phyloP scores from a whole-genome alignment of 495 filamentous ascomycete genomes.

The Tuber magnatum region DNA sequence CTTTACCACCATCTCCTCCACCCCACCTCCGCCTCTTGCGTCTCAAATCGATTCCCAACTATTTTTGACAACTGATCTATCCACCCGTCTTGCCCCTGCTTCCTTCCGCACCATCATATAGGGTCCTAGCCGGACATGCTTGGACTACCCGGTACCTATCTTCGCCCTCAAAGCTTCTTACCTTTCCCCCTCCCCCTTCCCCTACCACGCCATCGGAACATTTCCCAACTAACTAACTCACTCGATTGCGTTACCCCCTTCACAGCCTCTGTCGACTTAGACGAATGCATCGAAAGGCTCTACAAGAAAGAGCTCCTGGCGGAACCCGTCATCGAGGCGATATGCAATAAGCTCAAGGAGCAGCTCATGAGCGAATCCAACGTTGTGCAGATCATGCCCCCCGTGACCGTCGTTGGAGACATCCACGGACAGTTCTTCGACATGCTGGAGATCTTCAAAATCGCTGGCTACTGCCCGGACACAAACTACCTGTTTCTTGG shows the following conservation, averaged over 20 bases:
- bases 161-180: constrained; percentile 15
- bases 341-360: constrained; percentile 98
- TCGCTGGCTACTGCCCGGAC: constrained; percentile 90
- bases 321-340: constrained; percentile 96
- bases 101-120: constrained; percentile 12
- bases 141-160: constrained; percentile 69
- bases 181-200: constrained; percentile 8
- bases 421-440: constrained; percentile 99
- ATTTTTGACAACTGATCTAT: constrained; percentile 2
- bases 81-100: constrained; percentile 35
- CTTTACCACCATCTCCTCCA: constrained; percentile 15
- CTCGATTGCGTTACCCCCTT: constrained; percentile 8
- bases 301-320: constrained; percentile 95
- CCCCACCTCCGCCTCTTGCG: constrained; percentile 15
- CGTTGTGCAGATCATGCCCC: constrained; percentile 91
- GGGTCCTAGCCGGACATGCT: constrained; percentile 54
- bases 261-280: constrained; percentile 88
- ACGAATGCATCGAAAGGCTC: constrained; percentile 92
- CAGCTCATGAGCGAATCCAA: constrained; percentile 99
- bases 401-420: constrained; percentile 96
- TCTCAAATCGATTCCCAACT: constrained; percentile 10
- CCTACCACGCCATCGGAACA: not conserved
- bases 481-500: constrained; percentile 97
- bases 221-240: constrained; percentile 12
- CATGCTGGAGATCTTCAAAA: constrained; percentile 97